A percentile compares a stretch with the other conserved stretches of the same genome.
Conservation (phyloP, 768 basidiomycete genomes). For the Boletus edulis region DNA sequence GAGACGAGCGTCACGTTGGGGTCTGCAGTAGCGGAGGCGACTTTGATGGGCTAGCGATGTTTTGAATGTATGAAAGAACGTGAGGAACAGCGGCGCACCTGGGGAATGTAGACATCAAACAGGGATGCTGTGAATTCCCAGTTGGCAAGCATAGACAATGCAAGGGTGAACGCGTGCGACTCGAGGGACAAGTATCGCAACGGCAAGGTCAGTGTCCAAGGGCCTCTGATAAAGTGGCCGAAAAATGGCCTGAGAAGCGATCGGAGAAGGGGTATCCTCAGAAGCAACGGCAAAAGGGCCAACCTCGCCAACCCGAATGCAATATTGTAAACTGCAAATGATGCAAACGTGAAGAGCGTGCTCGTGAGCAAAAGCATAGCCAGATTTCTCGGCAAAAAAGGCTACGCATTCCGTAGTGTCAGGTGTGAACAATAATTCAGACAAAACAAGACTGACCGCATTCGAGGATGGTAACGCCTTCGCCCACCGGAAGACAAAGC, state of each 20-base stretch:
- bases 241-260: conserved; percentile 56
- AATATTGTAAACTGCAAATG: conserved; percentile 39
- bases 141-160: conserved; percentile 46
- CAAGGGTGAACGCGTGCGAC: conserved; percentile 48
- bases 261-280: conserved; percentile 52
- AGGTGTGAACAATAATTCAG: background rate
- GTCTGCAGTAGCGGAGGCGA: conserved; percentile 46
- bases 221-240: conserved; percentile 58
- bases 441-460: conserved; percentile 16
- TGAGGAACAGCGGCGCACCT: conserved; percentile 36
- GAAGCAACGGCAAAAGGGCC: conserved; percentile 49
- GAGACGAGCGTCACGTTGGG: conserved; percentile 58
- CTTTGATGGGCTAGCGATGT: conserved; percentile 42
- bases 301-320: conserved; percentile 47
- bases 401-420: conserved; percentile 6
- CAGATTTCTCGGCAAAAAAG: conserved; percentile 21
- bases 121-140: conserved; percentile 66
- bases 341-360: conserved; percentile 39
- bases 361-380: conserved; percentile 35
- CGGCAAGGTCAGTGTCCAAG: conserved; percentile 53
- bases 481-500: conserved; percentile 50
- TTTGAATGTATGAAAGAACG: background rate
- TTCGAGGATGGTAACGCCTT: conserved; percentile 10
- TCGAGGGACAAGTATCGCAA: conserved; percentile 45
- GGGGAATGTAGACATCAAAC: conserved; percentile 58